Evolutionary conservation across 805 yeast genomes (phyloP).

Genomic region (Metschnikowia santaceciliae): DNA sequence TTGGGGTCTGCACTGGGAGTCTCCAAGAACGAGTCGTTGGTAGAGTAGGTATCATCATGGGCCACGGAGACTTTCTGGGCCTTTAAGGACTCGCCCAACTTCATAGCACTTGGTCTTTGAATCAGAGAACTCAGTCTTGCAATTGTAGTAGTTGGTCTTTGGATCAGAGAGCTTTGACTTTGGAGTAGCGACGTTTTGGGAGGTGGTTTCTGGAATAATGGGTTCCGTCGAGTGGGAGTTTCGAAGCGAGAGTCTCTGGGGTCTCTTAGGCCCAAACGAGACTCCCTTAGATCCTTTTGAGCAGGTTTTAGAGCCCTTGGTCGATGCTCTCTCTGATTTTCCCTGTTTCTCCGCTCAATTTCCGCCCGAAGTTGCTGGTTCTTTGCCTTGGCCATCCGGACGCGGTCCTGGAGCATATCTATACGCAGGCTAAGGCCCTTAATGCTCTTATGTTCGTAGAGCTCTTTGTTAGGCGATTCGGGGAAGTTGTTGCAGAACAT

Average conservation of each 20-base stretch:
- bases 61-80: conserved; percentile 11
- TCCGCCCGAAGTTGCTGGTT: conserved; percentile 5
- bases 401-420: conserved; percentile 17
- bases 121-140: background rate
- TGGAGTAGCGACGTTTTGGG: background rate
- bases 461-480: conserved; percentile 33
- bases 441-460: conserved; percentile 29
- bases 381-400: conserved; percentile 19
- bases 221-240: conserved; percentile 1
- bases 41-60: conserved; percentile 24
- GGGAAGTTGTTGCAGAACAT: conserved; percentile 84
- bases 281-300: background rate
- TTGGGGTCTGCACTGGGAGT: conserved; percentile 30
- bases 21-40: conserved; percentile 27
- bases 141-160: background rate
- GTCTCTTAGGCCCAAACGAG: background rate
- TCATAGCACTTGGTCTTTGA: background rate
- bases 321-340: background rate
- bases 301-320: too few species aligned
- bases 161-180: background rate
- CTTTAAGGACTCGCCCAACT: too few species aligned
- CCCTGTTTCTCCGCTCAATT: background rate
- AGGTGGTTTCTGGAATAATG: background rate
- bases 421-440: conserved; percentile 22
- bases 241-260: background rate